Base-by-base conservation (phyloP, 2,329 filamentous ascomycete genomes). In the Alternaria sp. region DNA sequence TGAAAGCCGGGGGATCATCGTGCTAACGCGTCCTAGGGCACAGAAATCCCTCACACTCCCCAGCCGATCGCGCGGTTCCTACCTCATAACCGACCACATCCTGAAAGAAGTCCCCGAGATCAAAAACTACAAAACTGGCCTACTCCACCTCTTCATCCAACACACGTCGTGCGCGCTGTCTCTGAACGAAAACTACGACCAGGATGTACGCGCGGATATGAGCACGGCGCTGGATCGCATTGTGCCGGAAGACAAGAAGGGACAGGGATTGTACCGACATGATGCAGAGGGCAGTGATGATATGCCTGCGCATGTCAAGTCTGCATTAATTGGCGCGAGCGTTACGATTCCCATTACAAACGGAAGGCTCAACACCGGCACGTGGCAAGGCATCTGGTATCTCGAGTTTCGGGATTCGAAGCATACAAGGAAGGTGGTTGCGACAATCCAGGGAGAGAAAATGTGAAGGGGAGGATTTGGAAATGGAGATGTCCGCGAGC, bases 241-340 rank as follows among this genome's bases (percentile, higher is more conserved):
- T 71, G 95, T 90, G 40, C 93, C 93, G 0, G 90, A 91, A 72
- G 93, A 96, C 54, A 85, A 73, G 65, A 78, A 80, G 67, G 77
- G 77, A 1, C 52, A 61, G 49, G 74, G 75, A 8, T 77, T 98
- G 44, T 99, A 98, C 79, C 82, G 91, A 41, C 95, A 99, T 80
- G 87, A 86, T 71, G 93, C 90, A 0, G 95, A 97, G 82, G 95
- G 95, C 2, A 68, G 72, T 51, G 95, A 99, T 80, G 95, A 98
- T 79, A 97, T 98, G 92, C 95, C 95, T 36, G 90, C 93, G 58
- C 95, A 99, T 78, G 90, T 99, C 77, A 99, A 99, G 80, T 92
- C 89, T 57, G 90, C 92, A 0, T 81, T 99, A 49, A 84, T 98
- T 29, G 95, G 95, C 13, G 92, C 93, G 4, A 96, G 90, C 68